Evolutionary conservation across 306 rosid genomes (phyloP).

Genomic region (Urtica urens): DNA sequence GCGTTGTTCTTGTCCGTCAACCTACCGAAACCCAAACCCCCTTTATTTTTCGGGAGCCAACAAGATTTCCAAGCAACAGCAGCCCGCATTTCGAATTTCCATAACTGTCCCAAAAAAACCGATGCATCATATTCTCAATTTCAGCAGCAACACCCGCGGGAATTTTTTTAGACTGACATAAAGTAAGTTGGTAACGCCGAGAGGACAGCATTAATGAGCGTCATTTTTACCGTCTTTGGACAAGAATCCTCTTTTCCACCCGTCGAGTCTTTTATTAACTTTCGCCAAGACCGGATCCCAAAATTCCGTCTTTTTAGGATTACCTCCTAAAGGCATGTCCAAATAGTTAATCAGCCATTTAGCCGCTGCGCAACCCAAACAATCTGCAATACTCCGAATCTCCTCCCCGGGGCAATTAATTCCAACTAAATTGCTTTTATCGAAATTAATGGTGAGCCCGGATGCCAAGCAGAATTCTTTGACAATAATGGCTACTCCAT

Average conservation of each 20-base stretch:
- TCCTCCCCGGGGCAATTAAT: neutral
- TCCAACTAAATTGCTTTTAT: neutral
- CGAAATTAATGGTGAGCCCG: neutral
- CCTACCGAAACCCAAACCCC: neutral
- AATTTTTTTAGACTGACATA: neutral
- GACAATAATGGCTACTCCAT: neutral
- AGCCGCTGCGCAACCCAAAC: neutral
- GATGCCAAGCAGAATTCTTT: neutral
- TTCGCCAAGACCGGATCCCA: neutral
- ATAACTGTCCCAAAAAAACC: neutral
- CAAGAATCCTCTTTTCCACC: neutral
- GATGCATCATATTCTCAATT: neutral
- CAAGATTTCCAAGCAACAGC: neutral
- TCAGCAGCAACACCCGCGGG: neutral
- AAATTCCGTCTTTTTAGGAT: neutral
- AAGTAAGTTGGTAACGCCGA: neutral
- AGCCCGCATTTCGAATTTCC: no score
- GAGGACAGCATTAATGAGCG: neutral
- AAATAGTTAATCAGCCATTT: neutral
- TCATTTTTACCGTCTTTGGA: neutral
- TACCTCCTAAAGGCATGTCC: neutral
- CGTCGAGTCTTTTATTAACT: neutral
- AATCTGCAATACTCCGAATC: neutral
- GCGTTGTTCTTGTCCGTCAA: neutral
- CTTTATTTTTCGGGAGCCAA: neutral